Evolutionary conservation across 257 asterid species (phyloP), one percentile per base, ranked within the genome.

Genomic region (Apocynum venetum): DNA sequence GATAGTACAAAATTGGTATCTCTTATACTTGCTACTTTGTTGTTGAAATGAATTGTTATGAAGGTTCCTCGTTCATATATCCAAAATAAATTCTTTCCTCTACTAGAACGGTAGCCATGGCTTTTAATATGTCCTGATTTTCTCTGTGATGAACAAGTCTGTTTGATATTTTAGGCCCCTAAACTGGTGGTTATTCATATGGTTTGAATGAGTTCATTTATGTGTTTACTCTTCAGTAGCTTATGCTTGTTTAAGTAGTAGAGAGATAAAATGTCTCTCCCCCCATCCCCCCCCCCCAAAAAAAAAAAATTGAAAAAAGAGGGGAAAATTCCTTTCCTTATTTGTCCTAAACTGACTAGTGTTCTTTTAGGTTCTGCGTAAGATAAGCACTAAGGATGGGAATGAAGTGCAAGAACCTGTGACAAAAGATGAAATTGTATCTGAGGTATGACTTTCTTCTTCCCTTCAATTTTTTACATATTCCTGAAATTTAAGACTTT

Each of bases 381-480:
- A 87, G 86, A 85, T 89, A 83, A 79, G 87, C 79, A 78, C 86
- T 80, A 88, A 86, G 78, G 96, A 88, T 63, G 96, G 88, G 79
- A 83, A 66, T 47, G 96, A 87, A 76, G 65, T 93, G 55, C 96
- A 91, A 75, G 89, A 87, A 52, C 96, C 98, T 11, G 93, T 91
- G 79, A 89, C 91, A 43, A 93, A 91, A 87, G 95, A 93, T 74
- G 97, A 93, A 86, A 85, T 93, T 77, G 70, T 90, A 78, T 83
- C 92, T 13, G 98, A 91, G 98, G 97, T 93, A 80, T 61, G 80
- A 19, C 36, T 78, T 80, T 68, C 53, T 73, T 35, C 73, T 77
- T 57, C 67, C 67, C 59, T 46, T 68, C 19, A 36, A 46, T 15
- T 36, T 31, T 69, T 43, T 66, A 35, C 35, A 38, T 76, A 13